phyloP scores from a whole-genome alignment of 108 stramenopile genomes.

The Schizochytrium sp. region DNA sequence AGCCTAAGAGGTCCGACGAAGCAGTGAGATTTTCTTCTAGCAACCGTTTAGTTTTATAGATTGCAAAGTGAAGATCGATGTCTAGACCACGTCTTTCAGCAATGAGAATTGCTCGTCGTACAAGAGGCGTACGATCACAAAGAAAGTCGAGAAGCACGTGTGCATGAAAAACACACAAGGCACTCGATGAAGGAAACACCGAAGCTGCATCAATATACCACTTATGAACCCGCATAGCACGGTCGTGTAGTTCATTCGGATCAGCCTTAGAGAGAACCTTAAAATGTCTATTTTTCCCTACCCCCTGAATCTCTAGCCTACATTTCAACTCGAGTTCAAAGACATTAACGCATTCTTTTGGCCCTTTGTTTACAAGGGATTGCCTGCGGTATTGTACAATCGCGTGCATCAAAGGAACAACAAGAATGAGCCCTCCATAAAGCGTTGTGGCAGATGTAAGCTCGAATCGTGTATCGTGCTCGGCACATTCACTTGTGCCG shows the following conservation, averaged over 20 bases:
- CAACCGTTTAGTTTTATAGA: slow-evolving; percentile 30
- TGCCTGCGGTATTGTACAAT: slow-evolving; percentile 37
- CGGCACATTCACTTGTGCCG: slow-evolving; percentile 4
- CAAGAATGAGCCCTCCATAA: slow-evolving; percentile 11
- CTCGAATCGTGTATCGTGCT: neutral
- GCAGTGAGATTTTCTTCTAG: slow-evolving; percentile 26
- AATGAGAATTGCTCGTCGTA: slow-evolving; percentile 49
- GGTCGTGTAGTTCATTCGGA: neutral
- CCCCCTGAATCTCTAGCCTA: slow-evolving; percentile 46
- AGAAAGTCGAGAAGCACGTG: slow-evolving; percentile 50
- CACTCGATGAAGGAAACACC: slow-evolving; percentile 49
- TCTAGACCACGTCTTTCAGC: slow-evolving; percentile 13
- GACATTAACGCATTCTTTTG: slow-evolving; percentile 5
- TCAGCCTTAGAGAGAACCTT: neutral
- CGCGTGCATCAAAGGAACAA: neutral
- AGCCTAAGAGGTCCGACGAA: slow-evolving; percentile 10
- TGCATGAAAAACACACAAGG: slow-evolving; percentile 37
- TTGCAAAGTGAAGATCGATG: slow-evolving; percentile 24
- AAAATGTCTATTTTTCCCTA: neutral
- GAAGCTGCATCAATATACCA: slow-evolving; percentile 44
- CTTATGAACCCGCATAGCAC: neutral
- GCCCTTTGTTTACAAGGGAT: neutral
- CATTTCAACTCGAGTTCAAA: slow-evolving; percentile 48
- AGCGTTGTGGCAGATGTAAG: neutral
- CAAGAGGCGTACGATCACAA: neutral